Evolutionary conservation across 371 early-diverging fungal species (phyloP).

Genomic region (Rhizopus delemar): DNA sequence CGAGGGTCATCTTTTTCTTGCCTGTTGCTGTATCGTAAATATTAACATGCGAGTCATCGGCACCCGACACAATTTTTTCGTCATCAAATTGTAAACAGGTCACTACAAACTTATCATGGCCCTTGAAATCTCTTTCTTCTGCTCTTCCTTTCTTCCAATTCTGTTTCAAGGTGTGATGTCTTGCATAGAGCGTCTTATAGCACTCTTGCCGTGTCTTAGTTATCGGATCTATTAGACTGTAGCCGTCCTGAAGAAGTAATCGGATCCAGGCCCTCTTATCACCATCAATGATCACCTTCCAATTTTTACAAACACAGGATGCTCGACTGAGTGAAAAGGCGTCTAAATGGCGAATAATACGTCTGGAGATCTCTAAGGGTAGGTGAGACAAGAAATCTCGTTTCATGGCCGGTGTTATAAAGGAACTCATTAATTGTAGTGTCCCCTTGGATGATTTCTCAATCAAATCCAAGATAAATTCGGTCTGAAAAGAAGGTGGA

Average conservation of each 20-base stretch:
- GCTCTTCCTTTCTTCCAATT: conserved; percentile 83
- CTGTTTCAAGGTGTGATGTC: conserved; percentile 72
- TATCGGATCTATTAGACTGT: conserved; percentile 17
- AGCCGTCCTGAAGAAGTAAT: conserved; percentile 50
- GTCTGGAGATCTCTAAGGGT: conserved; percentile 75
- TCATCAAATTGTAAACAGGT: conserved; percentile 95
- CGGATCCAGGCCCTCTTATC: conserved; percentile 61
- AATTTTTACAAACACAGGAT: conserved; percentile 71
- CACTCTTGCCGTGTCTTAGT: conserved; percentile 23
- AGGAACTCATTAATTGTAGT: conserved; percentile 80
- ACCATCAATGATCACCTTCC: conserved; percentile 76
- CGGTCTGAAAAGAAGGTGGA: conserved; percentile 29
- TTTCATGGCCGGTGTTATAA: conserved; percentile 79
- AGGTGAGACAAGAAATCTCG: conserved; percentile 81
- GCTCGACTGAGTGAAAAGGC: conserved; percentile 72
- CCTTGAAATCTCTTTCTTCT: conserved; percentile 71
- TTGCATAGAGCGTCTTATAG: conserved; percentile 55
- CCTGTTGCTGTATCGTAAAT: conserved; percentile 83
- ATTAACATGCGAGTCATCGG: conserved; percentile 85
- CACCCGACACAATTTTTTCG: conserved; percentile 90
- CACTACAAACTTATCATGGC: conserved; percentile 83
- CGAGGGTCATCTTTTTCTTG: conserved; percentile 50
- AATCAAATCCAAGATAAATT: conserved; percentile 40
- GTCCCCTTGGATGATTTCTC: conserved; percentile 57
- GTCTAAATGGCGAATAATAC: conserved; percentile 82